A percentile compares a stretch with the other conserved stretches of the same genome.
These are phyloP conservation scores for Domatiomyces globalis DNA, from an alignment of 2,329 filamentous ascomycete genomes.

Conservation along the genomic window DNA sequence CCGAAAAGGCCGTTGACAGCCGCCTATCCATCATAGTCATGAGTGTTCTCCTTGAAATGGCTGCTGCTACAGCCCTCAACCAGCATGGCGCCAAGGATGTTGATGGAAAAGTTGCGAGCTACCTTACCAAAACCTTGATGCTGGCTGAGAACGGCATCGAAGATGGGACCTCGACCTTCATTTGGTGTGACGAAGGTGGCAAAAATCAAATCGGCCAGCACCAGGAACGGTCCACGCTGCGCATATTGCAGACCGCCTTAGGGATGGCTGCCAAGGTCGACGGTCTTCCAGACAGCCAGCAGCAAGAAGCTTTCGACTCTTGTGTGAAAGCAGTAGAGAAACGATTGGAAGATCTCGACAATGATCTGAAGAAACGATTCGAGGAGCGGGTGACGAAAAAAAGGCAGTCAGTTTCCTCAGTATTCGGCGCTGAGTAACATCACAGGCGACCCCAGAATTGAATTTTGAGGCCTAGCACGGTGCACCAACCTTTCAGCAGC, in stretches of 20 bases:
- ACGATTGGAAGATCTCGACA: neutral
- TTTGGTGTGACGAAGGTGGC: neutral
- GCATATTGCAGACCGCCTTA: neutral
- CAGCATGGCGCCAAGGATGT: conserved; percentile 26
- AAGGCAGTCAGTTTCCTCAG: neutral
- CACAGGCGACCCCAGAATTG: neutral
- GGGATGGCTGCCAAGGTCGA: neutral
- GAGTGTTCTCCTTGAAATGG: conserved; percentile 31
- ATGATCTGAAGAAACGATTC: neutral
- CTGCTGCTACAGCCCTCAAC: conserved; percentile 29
- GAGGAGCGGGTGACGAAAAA: neutral
- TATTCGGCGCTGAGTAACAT: neutral
- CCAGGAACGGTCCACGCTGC: neutral
- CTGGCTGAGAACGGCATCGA: conserved; percentile 11
- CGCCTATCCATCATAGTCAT: conserved; percentile 29
- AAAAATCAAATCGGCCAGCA: neutral
- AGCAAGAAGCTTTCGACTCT: neutral
- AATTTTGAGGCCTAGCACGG: too few species aligned
- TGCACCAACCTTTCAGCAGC: neutral
- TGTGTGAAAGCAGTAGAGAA: neutral
- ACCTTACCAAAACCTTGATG: conserved; percentile 26
- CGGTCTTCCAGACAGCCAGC: neutral
- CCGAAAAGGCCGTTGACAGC: conserved; percentile 20
- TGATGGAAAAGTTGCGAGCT: conserved; percentile 27
- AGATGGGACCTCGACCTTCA: neutral